Percentiles rank a stretch among this genome's conserved stretches.
phyloP scores from a whole-genome alignment of 2,329 filamentous ascomycete genomes.

The Pseudogymnoascus sp. region DNA sequence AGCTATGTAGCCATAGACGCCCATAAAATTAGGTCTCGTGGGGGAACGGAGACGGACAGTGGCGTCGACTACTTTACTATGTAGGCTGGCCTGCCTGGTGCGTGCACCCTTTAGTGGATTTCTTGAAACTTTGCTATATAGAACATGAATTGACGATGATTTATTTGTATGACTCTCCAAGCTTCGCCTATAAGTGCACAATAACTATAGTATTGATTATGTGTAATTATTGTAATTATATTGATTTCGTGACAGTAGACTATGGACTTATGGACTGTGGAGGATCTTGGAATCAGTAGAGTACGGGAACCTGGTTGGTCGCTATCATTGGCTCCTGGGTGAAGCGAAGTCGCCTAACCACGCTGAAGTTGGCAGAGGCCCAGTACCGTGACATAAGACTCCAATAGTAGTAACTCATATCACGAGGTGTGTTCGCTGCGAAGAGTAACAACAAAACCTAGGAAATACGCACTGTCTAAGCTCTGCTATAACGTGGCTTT shows the following conservation, averaged over 20 bases:
- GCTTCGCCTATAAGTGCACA: not conserved
- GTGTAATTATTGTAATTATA: not conserved
- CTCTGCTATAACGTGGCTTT: not conserved
- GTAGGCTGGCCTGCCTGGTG: not conserved
- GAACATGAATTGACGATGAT: slow-evolving; percentile 2
- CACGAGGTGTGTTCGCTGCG: not conserved
- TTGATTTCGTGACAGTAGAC: not conserved
- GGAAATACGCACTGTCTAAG: not conserved
- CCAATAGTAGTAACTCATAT: not conserved
- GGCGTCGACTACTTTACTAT: not conserved
- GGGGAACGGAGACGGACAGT: not conserved
- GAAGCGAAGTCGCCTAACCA: slow-evolving; percentile 4
- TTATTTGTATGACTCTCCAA: not conserved
- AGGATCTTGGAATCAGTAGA: not conserved
- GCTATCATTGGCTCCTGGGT: not conserved
- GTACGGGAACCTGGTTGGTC: not conserved
- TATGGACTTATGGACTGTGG: not conserved
- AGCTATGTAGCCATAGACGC: not conserved
- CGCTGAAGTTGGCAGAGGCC: not conserved
- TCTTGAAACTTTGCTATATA: not conserved
- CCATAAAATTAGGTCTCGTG: not conserved
- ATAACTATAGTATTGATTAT: not conserved
- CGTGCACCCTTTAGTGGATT: not conserved
- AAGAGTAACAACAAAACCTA: not conserved
- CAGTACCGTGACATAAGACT: slow-evolving; percentile 4